phyloP scores from a whole-genome alignment of 306 rosid species.

The Phaseolus lunatus region DNA sequence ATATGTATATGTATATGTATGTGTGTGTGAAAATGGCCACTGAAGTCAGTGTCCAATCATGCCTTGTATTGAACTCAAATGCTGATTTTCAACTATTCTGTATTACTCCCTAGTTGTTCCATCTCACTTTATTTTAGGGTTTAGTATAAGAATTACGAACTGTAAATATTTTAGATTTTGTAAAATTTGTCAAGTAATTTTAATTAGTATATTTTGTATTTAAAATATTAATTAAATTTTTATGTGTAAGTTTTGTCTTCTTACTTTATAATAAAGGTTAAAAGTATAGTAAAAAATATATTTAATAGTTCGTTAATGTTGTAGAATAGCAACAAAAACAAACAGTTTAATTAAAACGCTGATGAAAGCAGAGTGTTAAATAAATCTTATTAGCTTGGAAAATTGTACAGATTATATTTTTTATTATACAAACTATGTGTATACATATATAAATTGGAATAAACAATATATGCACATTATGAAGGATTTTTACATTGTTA shows the following conservation, averaged over 20 bases:
- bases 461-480: too few relatives aligned
- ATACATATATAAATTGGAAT: too few relatives aligned
- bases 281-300: neutral
- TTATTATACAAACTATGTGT: neutral
- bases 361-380: neutral
- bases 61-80: neutral
- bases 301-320: neutral
- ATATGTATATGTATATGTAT: neutral
- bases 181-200: too few relatives aligned
- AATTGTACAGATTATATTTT: neutral
- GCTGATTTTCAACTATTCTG: neutral
- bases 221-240: too few relatives aligned
- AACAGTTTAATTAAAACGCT: too few relatives aligned
- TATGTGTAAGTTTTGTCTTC: too few relatives aligned
- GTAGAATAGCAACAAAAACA: neutral
- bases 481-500: too few relatives aligned
- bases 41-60: constrained; percentile 31
- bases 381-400: neutral
- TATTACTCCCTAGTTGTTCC: neutral
- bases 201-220: too few relatives aligned
- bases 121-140: neutral
- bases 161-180: too few relatives aligned
- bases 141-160: too few relatives aligned
- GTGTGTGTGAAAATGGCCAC: neutral
- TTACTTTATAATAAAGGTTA: too few relatives aligned